Evolutionary conservation across 441 rosid genomes (phyloP), one percentile per base, ranked within the genome.

Genomic region (Gossypium trilobum): DNA sequence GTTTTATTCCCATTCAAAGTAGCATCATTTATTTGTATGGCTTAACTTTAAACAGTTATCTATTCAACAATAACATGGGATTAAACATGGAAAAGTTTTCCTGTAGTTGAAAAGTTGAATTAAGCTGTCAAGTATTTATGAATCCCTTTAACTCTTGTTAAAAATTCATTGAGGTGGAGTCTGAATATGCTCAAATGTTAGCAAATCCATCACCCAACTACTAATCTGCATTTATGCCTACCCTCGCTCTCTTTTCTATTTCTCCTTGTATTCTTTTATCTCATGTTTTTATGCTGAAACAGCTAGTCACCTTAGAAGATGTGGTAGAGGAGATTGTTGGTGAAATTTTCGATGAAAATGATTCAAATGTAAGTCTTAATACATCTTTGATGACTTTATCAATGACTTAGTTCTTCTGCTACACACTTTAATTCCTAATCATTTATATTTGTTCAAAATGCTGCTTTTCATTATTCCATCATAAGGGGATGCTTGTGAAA

Each of bases 261-360:
- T 23, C 16, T 6, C n/a, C n/a, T 3, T 58, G 19, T 44, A 39
- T 55, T 44, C 33, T 39, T 39, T 39, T 20, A 8, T 14, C 56
- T 58, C 23, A 42, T 50, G 22, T 3, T 51, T 29, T 51, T 20
- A 50, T 69, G 68, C 59, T 78, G 82, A 73, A 74, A 82, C 93
- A 95, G 99, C 68, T 95, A 78, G 98, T 87, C 69, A 91, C 98
- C 55, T 84, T 95, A 68, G 99, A 95, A 87, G 99, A 93, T 60
- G 97, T 90, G 68, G 99, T 91, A 59, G 98, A 95, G 82, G 99
- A 95, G 87, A 93, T 95, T 75, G 99, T 95, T 76, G 98, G 98
- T 71, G 98, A 95, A 85, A 93, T 95, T 68, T 95, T 95, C 61
- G 99, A 95, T 68, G 98, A 95, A 86, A 95, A 87, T 79, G 98